These are phyloP conservation scores for Asterophora parasitica DNA, from an alignment of 768 basidiomycete species.

Conservation along the genomic window DNA sequence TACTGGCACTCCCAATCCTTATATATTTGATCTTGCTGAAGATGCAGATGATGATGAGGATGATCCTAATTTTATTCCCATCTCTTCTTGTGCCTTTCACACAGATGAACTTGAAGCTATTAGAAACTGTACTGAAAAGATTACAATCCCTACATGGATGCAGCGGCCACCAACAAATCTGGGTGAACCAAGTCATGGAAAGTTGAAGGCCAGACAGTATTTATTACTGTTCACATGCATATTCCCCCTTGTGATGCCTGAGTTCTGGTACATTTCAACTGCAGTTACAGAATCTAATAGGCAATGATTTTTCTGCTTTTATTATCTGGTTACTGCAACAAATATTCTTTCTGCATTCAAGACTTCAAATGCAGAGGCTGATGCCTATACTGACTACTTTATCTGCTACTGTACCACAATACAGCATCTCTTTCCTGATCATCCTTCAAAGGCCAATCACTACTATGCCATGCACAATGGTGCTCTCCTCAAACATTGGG, in stretches of 20 bases:
- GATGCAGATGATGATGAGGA: constrained; percentile 11
- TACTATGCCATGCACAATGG: constrained; percentile 31
- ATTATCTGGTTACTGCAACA: constrained; percentile 20
- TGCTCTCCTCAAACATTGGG: constrained; percentile 25
- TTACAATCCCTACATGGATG: constrained; percentile 9
- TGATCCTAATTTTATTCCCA: constrained; percentile 4
- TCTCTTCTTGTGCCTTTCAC: background rate
- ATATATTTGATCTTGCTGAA: constrained; percentile 14
- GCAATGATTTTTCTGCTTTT: constrained; percentile 17
- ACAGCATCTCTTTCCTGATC: constrained; percentile 17
- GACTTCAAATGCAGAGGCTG: constrained; percentile 11
- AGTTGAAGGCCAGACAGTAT: constrained; percentile 6
- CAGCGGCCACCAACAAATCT: constrained; percentile 25
- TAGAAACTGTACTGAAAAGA: constrained; percentile 13
- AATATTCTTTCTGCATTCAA: constrained; percentile 23
- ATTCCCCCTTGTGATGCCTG: constrained; percentile 26
- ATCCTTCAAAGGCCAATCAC: constrained; percentile 25
- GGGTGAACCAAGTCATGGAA: constrained; percentile 28
- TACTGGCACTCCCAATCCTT: constrained; percentile 12
- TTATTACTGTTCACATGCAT: constrained; percentile 10
- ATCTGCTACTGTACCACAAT: constrained; percentile 8
- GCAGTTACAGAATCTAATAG: background rate
- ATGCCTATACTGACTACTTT: background rate
- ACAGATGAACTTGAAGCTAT: constrained; percentile 13
- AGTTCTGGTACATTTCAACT: constrained; percentile 20